A percentile compares a stretch with the other conserved stretches of the same genome.
These are phyloP conservation scores for Exophiala sideris DNA, from an alignment of 2,329 filamentous ascomycete genomes.

Conservation along the genomic window DNA sequence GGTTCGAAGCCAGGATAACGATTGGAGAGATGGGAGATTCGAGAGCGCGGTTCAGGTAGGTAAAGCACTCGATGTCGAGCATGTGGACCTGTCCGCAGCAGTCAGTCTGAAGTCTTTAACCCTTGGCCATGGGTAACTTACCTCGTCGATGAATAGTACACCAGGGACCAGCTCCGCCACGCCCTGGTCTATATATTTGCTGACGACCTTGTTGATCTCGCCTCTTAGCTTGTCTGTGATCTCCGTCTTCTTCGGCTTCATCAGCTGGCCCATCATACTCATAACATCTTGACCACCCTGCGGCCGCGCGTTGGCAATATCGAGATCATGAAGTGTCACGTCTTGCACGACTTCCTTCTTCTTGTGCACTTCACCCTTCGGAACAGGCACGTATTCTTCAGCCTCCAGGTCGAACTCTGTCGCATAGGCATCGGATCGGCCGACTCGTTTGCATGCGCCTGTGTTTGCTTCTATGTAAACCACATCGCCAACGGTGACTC, in stretches of 20 bases:
- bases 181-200: slow-evolving; percentile 97
- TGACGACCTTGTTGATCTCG: slow-evolving; percentile 99
- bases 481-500: slow-evolving; percentile 92
- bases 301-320: slow-evolving; percentile 90
- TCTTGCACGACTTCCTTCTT: slow-evolving; percentile 99
- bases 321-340: slow-evolving; percentile 92
- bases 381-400: slow-evolving; percentile 97
- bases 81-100: slow-evolving; percentile 74
- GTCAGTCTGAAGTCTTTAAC: slow-evolving; percentile 3
- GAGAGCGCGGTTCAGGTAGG: slow-evolving; percentile 96
- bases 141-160: slow-evolving; percentile 97
- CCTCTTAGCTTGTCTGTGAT: slow-evolving; percentile 94
- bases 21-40: slow-evolving; percentile 94
- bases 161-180: slow-evolving; percentile 97
- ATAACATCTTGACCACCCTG: slow-evolving; percentile 99
- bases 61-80: slow-evolving; percentile 99
- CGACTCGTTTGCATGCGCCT: slow-evolving; percentile 94
- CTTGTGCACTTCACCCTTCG: slow-evolving; percentile 98
- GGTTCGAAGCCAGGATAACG: slow-evolving; percentile 95
- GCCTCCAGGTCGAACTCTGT: slow-evolving; percentile 98
- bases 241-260: slow-evolving; percentile 99
- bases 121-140: slow-evolving; percentile 41
- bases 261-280: slow-evolving; percentile 99
- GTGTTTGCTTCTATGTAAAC: slow-evolving; percentile 99
- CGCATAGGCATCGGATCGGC: slow-evolving; percentile 91